Conservation (phyloP, 805 yeast species). For the Suhomyces canberraensis region DNA sequence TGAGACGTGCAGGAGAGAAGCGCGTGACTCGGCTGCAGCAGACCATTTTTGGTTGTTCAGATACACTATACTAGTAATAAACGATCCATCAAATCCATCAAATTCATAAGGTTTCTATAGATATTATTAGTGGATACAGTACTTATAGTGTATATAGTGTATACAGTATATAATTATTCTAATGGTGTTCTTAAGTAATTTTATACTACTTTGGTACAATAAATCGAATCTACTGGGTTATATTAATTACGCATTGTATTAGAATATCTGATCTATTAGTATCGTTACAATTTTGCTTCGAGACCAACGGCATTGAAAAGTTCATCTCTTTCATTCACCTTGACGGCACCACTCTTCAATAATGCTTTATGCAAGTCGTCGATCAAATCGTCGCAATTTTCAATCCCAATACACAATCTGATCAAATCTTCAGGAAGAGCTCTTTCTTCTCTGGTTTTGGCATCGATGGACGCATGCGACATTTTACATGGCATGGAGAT, state of each 20-base stretch:
- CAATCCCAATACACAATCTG: slow-evolving; percentile 90
- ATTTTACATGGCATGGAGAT: slow-evolving; percentile 92
- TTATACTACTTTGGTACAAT: too few relatives aligned
- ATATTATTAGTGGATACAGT: not conserved
- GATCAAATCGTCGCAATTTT: slow-evolving; percentile 73
- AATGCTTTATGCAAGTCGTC: slow-evolving; percentile 76
- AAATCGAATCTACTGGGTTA: too few relatives aligned
- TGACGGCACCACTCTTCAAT: slow-evolving; percentile 58
- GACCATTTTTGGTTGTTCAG: too few relatives aligned
- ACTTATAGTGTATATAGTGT: slow-evolving; percentile 2
- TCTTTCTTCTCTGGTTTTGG: slow-evolving; percentile 80
- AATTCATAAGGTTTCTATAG: too few relatives aligned
- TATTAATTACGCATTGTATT: too few relatives aligned
- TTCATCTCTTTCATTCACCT: slow-evolving; percentile 38
- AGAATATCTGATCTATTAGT: too few relatives aligned
- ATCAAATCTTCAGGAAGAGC: slow-evolving; percentile 90
- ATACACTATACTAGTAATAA: too few relatives aligned
- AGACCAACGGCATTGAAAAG: slow-evolving; percentile 35
- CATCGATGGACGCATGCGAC: slow-evolving; percentile 97
- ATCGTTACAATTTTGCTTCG: slow-evolving; percentile 25
- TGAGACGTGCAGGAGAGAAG: not conserved
- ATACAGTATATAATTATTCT: too few relatives aligned
- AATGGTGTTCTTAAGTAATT: too few relatives aligned
- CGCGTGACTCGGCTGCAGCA: too few relatives aligned
- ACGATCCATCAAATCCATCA: too few relatives aligned